Conservation (phyloP, 306 rosid genomes). For the Coriaria nepalensis region DNA sequence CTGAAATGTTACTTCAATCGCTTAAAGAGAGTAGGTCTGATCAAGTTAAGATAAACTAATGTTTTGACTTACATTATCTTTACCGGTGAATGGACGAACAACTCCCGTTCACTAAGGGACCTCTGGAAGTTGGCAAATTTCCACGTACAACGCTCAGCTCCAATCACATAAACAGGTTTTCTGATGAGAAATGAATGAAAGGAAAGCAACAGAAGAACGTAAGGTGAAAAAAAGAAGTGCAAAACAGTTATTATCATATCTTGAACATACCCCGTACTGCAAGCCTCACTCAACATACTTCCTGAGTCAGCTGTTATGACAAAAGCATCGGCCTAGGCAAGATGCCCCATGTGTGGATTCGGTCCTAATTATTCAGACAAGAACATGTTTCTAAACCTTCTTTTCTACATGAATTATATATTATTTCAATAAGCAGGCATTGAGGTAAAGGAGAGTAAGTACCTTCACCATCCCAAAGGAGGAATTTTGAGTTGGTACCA, state of each 20-base stretch:
- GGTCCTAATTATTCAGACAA: conserved; percentile 27
- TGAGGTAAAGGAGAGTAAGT: conserved; percentile 14
- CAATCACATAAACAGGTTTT: conserved; percentile 78
- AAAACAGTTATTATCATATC: conserved; percentile 6
- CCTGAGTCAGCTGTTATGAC: conserved; percentile 88
- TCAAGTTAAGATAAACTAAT: no score
- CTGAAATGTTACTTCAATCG: no score
- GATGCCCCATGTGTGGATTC: conserved; percentile 80
- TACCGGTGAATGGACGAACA: conserved; percentile 57
- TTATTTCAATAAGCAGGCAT: no score
- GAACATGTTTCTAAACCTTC: not conserved
- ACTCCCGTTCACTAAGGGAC: conserved; percentile 55
- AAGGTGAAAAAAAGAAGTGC: conserved; percentile 11
- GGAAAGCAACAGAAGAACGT: conserved; percentile 9
- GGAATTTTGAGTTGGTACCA: conserved; percentile 52
- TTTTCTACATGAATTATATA: not conserved
- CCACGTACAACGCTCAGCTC: conserved; percentile 74
- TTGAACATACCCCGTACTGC: conserved; percentile 75
- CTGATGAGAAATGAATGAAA: conserved; percentile 28
- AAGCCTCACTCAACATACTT: conserved; percentile 93
- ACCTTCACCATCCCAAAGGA: conserved; percentile 91
- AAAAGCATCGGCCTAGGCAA: conserved; percentile 84
- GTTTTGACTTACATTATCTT: conserved; percentile 53
- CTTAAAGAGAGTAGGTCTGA: no score
- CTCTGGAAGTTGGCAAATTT: conserved; percentile 77